Evolutionary conservation across 352 stramenopile species (phyloP).

Genomic region (Phytophthora colocasiae): DNA sequence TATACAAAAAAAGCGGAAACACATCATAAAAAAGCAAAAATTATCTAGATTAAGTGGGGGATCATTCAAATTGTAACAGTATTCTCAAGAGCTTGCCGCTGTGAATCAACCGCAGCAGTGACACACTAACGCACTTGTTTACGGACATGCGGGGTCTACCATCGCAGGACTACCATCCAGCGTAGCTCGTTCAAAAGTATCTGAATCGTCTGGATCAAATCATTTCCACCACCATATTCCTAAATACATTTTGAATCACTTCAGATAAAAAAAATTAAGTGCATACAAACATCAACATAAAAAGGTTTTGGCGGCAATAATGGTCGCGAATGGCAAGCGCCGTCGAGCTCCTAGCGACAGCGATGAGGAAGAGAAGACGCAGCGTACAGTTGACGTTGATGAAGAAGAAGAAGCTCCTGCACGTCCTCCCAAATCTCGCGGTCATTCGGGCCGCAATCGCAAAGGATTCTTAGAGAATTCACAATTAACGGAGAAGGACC

Average conservation of each 20-base stretch:
- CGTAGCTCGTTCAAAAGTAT: constrained; percentile 46
- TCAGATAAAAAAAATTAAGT: too few relatives aligned
- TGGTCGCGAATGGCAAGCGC: constrained; percentile 27
- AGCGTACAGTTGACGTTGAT: constrained; percentile 7
- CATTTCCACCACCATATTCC: constrained; percentile 26
- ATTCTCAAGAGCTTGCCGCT: constrained; percentile 25
- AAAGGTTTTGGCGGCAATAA: constrained; percentile 12
- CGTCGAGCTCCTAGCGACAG: constrained; percentile 15
- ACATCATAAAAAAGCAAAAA: too few relatives aligned
- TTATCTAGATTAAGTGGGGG: background rate
- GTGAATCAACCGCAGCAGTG: constrained; percentile 23
- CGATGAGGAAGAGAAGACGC: constrained; percentile 30
- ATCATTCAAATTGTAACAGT: constrained; percentile 24
- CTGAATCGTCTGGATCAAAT: constrained; percentile 40
- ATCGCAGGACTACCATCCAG: constrained; percentile 20
- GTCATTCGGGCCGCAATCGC: constrained; percentile 24
- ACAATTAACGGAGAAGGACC: constrained; percentile 73
- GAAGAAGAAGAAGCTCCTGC: constrained; percentile 6
- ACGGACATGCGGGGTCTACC: constrained; percentile 7
- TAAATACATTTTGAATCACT: too few relatives aligned
- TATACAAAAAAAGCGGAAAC: too few relatives aligned
- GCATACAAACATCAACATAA: constrained; percentile 1
- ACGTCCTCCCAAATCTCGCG: constrained; percentile 1
- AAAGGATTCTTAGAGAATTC: constrained; percentile 73
- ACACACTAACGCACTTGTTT: constrained; percentile 1